Evolutionary conservation across 108 stramenopile genomes (phyloP), one percentile per base, ranked within the genome.

Genomic region (Conticribra guillardii): DNA sequence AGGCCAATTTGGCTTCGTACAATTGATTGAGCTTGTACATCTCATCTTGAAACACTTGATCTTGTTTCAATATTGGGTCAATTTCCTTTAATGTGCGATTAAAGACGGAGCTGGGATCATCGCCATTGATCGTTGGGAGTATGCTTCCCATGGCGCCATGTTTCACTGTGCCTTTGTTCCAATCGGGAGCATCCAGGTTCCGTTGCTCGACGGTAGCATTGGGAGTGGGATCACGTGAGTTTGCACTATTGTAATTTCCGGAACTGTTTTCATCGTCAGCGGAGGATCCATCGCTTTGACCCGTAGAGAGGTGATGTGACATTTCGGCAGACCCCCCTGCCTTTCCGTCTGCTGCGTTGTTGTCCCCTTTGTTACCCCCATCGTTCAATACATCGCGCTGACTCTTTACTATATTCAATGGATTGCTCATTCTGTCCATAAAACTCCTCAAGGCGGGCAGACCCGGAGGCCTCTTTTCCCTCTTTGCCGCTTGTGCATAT

Each of bases 1-100:
- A 79, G 4, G 65, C 74, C 16, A 92, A 66, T 49, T 89, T 87
- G 0, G 87, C 79, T 69, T 90, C 87, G 64, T 91, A 92, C 24
- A 85, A 74, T 55, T 75, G 62, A 19, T 84, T 88, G 11, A 95
- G 85, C 46, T 85, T 84, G 37, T 80, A 61, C 16, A 95, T 64
- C 55, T 94, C 93, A 0, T 76, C 71, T 64, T 76, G 80, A 49
- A 94, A 90, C 41, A 78, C 8, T 32, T 71, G 23, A 62, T 94
- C 93, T n/a, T 85, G 46, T 14, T 76, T 69, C 5, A 94, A 67
- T 21, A 67, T 67, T 19, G 93, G 88, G 23, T 89, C 87, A 16
- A 87, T 58, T 23, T 90, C 87, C 48, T 86, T 45, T 9, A 70
- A 52, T 67, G 85, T 76, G 46, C 64, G 54, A 30, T 81, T 82